Percentiles rank a stretch among this genome's conserved stretches.
phyloP scores from a whole-genome alignment of 1,284 basidiomycete species.

The Sporisorium exsertum region DNA sequence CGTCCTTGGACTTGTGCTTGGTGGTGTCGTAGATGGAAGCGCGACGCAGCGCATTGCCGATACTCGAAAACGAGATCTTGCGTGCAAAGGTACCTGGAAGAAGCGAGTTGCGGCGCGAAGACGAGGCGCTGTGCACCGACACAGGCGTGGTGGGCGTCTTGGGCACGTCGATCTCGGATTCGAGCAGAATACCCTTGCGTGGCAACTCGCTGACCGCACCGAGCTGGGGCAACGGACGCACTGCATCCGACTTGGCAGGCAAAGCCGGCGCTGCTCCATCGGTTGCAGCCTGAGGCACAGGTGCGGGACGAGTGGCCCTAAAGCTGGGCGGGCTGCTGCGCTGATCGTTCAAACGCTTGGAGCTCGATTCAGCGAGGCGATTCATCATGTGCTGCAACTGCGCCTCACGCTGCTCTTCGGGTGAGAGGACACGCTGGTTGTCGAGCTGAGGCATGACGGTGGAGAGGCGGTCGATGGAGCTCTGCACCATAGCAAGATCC shows the following conservation, averaged over 20 bases:
- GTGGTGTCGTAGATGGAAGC: conserved; percentile 38
- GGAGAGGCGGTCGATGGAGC: conserved; percentile 53
- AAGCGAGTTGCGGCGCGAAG: conserved; percentile 25
- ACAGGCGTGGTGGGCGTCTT: conserved; percentile 22
- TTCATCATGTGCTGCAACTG: conserved; percentile 41
- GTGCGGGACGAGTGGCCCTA: conserved; percentile 22
- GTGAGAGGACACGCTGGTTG: conserved; percentile 51
- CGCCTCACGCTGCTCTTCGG: conserved; percentile 32
- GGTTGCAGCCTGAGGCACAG: conserved; percentile 7
- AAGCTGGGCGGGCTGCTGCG: conserved; percentile 38
- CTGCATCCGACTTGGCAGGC: background rate
- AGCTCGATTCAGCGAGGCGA: conserved; percentile 25
- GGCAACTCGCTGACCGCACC: background rate
- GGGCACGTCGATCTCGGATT: conserved; percentile 14
- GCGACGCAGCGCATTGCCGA: conserved; percentile 37
- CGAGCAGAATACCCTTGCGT: background rate
- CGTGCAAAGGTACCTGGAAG: conserved; percentile 21
- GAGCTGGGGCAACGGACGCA: background rate
- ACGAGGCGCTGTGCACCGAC: conserved; percentile 19
- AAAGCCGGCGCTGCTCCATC: background rate
- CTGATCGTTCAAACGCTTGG: conserved; percentile 49
- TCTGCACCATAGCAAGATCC: conserved; percentile 53
- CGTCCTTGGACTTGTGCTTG: conserved; percentile 30
- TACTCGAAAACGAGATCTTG: conserved; percentile 44
- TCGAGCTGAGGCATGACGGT: conserved; percentile 52